phyloP scores from a whole-genome alignment of 2,329 filamentous ascomycete genomes.

The Colletotrichum caudatum region DNA sequence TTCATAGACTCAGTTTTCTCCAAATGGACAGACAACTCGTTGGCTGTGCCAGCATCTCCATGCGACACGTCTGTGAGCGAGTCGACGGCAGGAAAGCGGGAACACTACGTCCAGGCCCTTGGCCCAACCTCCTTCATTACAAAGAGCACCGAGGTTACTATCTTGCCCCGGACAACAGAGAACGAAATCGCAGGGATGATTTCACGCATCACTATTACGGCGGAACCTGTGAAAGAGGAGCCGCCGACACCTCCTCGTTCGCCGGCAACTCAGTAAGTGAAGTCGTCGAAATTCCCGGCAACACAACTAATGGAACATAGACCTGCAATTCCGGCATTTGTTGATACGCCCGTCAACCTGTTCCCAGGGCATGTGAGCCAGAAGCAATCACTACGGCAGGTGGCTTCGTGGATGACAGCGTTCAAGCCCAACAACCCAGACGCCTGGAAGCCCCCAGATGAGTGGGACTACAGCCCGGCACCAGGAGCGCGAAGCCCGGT shows the following conservation, averaged over 20 bases:
- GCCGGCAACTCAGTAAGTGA: conserved; percentile 48
- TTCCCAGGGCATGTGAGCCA: conserved; percentile 33
- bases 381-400: conserved; percentile 26
- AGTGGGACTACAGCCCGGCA: conserved; percentile 54
- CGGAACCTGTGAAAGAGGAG: conserved; percentile 46
- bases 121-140: conserved; percentile 58
- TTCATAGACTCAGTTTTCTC: conserved; percentile 59
- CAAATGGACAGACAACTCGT: conserved; percentile 56
- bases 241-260: conserved; percentile 48
- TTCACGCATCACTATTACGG: conserved; percentile 54
- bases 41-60: conserved; percentile 49
- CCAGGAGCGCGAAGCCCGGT: conserved; percentile 43
- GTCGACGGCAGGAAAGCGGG: conserved; percentile 46
- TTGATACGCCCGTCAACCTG: conserved; percentile 40
- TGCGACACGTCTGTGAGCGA: conserved; percentile 50
- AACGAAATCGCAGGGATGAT: conserved; percentile 51
- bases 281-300: not conserved
- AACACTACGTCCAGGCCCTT: conserved; percentile 54
- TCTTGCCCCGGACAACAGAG: conserved; percentile 50
- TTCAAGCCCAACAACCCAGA: conserved; percentile 54
- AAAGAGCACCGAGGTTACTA: conserved; percentile 54
- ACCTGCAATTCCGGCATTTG: not conserved
- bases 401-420: conserved; percentile 43
- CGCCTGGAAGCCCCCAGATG: conserved; percentile 59
- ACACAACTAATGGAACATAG: conserved; percentile 16